Evolutionary conservation across 2,329 filamentous ascomycete species (phyloP).

Genomic region (Ceratocystiopsis brevicomis): DNA sequence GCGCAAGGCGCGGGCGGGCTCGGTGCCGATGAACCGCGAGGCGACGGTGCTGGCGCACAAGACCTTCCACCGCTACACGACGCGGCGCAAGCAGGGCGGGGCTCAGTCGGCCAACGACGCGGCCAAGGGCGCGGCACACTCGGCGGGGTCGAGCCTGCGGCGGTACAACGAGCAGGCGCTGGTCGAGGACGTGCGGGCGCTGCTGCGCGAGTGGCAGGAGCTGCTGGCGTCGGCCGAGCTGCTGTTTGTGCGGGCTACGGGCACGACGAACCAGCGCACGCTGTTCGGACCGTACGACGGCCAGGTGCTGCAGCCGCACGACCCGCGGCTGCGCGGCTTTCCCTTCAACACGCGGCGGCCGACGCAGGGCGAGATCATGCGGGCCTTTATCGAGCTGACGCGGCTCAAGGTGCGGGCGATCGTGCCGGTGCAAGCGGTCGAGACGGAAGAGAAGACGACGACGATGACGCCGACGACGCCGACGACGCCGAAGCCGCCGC

Average conservation of each 20-base stretch:
- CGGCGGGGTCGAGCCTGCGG: slow-evolving; percentile 73
- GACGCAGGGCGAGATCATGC: slow-evolving; percentile 87
- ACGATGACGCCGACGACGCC: slow-evolving; percentile 25
- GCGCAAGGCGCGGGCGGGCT: slow-evolving; percentile 49
- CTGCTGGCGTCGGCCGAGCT: slow-evolving; percentile 72
- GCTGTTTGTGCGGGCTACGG: slow-evolving; percentile 77
- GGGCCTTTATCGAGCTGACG: slow-evolving; percentile 84
- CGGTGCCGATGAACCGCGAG: slow-evolving; percentile 60
- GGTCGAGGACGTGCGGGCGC: slow-evolving; percentile 64
- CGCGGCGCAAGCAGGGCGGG: slow-evolving; percentile 86
- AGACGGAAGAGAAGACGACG: slow-evolving; percentile 18
- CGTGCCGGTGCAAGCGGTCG: slow-evolving; percentile 38
- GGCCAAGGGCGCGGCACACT: slow-evolving; percentile 34
- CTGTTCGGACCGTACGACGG: slow-evolving; percentile 83
- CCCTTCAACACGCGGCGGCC: slow-evolving; percentile 84
- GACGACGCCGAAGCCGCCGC: too few species aligned
- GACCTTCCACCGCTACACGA: slow-evolving; percentile 95
- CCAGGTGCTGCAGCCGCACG: slow-evolving; percentile 62
- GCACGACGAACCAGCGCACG: slow-evolving; percentile 67
- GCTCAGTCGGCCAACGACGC: slow-evolving; percentile 57
- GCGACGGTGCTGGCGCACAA: slow-evolving; percentile 86
- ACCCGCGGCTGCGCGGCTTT: slow-evolving; percentile 66
- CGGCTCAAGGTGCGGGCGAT: slow-evolving; percentile 70
- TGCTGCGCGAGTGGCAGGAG: slow-evolving; percentile 68
- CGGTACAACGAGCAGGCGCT: slow-evolving; percentile 88